phyloP scores from a whole-genome alignment of 2,329 filamentous ascomycete genomes.

The Trichophyton mentagrophytes region DNA sequence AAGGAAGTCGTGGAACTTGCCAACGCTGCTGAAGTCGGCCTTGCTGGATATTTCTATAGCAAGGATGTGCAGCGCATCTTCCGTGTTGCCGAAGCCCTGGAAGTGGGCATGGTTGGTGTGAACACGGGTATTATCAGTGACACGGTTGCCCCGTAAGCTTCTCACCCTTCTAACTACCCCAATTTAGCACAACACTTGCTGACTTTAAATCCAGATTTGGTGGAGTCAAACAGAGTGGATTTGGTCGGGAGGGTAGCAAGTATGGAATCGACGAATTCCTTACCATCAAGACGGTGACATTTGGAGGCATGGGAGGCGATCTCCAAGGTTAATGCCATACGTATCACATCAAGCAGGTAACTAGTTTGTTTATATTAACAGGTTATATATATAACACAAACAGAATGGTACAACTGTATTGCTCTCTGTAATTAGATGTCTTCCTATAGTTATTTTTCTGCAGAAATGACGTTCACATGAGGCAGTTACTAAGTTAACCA shows the following conservation, averaged over 20 bases:
- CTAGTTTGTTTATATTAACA: background rate
- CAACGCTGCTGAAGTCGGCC: constrained; percentile 69
- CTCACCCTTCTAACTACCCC: background rate
- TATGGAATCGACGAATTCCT: constrained; percentile 69
- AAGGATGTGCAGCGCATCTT: constrained; percentile 46
- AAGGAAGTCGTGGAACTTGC: constrained; percentile 75
- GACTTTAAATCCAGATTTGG: constrained; percentile 45
- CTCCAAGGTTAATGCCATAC: constrained; percentile 26
- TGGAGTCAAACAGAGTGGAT: constrained; percentile 70
- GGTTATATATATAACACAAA: background rate
- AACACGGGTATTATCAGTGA: constrained; percentile 57
- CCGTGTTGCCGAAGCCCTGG: constrained; percentile 46
- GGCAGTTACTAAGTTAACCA: too few species aligned
- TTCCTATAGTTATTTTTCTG: background rate
- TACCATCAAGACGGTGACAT: constrained; percentile 55
- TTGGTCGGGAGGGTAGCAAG: constrained; percentile 64
- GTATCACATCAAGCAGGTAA: background rate
- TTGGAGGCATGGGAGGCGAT: constrained; percentile 50
- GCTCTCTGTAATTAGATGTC: too few species aligned
- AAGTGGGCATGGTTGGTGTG: constrained; percentile 44
- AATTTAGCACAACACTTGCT: background rate
- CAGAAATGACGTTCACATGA: background rate
- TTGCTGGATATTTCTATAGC: constrained; percentile 90
- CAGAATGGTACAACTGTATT: background rate
- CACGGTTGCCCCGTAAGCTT: constrained; percentile 36